phyloP scores from a whole-genome alignment of 805 yeast species.

The Yamadazyma philogaea region DNA sequence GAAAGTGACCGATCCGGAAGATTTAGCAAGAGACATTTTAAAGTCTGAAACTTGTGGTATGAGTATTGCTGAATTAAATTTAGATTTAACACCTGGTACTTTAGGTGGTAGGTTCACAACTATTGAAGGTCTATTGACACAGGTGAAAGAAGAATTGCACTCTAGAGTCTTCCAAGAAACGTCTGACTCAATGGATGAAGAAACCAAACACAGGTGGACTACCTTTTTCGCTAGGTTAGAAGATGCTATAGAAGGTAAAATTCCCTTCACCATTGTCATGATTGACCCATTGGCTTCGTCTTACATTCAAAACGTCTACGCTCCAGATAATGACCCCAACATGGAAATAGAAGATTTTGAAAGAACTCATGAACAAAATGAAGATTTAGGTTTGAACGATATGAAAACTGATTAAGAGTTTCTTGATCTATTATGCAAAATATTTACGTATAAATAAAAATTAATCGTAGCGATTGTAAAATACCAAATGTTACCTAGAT shows the following conservation, averaged over 20 bases:
- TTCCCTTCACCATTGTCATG: constrained; percentile 80
- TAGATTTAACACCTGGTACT: constrained; percentile 94
- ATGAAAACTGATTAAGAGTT: constrained; percentile 33
- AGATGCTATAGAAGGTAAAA: constrained; percentile 76
- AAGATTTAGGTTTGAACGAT: constrained; percentile 78
- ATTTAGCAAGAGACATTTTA: constrained; percentile 88
- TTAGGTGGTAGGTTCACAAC: constrained; percentile 98
- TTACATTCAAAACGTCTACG: constrained; percentile 96
- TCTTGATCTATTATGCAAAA: not conserved
- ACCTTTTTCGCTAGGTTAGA: constrained; percentile 70
- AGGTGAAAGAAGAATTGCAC: constrained; percentile 86
- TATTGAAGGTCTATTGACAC: constrained; percentile 85
- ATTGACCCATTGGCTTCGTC: constrained; percentile 95
- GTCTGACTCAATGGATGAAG: constrained; percentile 86
- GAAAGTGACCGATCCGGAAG: constrained; percentile 83
- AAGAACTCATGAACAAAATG: constrained; percentile 86
- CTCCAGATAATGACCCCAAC: constrained; percentile 97
- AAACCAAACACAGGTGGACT: constrained; percentile 78
- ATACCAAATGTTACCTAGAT: not conserved
- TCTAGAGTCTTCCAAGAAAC: constrained; percentile 79
- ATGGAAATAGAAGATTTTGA: constrained; percentile 89
- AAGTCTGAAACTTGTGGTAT: constrained; percentile 93
- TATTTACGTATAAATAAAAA: not conserved
- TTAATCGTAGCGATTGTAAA: not conserved
- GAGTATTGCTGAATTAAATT: constrained; percentile 77